Base-by-base conservation (phyloP, 768 basidiomycete genomes). In the Filobasidium floriforme region DNA sequence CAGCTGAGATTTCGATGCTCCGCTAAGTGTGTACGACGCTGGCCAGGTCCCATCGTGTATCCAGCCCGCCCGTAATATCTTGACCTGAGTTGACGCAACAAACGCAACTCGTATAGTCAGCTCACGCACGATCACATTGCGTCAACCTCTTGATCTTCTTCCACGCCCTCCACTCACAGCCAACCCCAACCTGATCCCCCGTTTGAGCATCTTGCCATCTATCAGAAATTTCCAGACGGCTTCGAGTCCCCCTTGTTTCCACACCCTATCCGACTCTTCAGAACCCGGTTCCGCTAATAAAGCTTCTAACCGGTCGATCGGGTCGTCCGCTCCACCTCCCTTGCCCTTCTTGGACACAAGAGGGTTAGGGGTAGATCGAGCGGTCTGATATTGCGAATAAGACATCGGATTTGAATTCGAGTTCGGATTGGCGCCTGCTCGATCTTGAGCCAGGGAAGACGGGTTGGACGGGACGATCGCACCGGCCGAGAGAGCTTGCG, bases 31-130 rank as follows among this genome's bases (percentile, higher is more conserved):
- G 29, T 59, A 59, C 7, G 64, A 60, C 24, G 65, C 61, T 11
- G 66, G 66, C 72, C 72, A 73, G 7, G 72, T 73, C 28, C 72
- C 72, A 44, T 73, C 72, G n/a, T 69, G 69, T 29, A 72, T 61
- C 72, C 72, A 73, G 10, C 72, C 72, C 5, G 69, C 71, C 22
- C 65, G 63, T 22, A 73, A 61, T 40, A 73, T 73, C 41, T 69
- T 69, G 24, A 73, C 65, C 72, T 73, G 18, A 14, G 3, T 37
- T 37, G 9, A 18, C 19, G 7, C 49, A n/a, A 52, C 49, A 9
- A 37, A 37, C 32, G 32, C 9, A 9, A 52, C 49, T n/a, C n/a
- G n/a, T n/a, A 37, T 37, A 4, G 32, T 37, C 32, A 37, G 32
- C n/a, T n/a, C n/a, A n/a, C n/a, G n/a, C n/a, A n/a, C n/a, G n/a